Conservation (phyloP, 2,329 filamentous ascomycete species). For the Calonectria crousiana region DNA sequence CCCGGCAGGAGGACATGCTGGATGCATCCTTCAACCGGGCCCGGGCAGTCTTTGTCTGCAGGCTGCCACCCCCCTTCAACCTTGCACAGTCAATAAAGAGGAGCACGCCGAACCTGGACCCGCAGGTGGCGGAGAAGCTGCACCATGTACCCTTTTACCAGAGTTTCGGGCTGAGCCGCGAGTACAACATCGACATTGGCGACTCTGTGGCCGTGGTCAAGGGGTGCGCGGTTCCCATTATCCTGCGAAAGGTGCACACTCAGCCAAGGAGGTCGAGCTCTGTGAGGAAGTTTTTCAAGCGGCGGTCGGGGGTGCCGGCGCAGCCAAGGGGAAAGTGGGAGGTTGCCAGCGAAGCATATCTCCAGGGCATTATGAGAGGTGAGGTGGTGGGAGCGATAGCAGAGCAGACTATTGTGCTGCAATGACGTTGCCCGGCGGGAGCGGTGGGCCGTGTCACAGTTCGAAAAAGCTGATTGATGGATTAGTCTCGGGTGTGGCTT, state of each 20-base stretch:
- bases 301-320: background rate
- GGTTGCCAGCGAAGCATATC: constrained; percentile 3
- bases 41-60: background rate
- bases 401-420: background rate
- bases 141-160: background rate
- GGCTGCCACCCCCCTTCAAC: background rate
- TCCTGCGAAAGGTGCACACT: background rate
- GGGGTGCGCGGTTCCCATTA: background rate
- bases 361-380: background rate
- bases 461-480: background rate
- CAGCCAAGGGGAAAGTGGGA: background rate
- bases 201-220: background rate
- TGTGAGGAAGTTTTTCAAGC: background rate
- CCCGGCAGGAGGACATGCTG: background rate
- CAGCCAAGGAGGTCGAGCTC: background rate
- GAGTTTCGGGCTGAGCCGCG: background rate
- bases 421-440: background rate
- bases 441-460: background rate
- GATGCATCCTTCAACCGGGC: background rate
- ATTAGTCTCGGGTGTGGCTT: background rate
- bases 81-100: background rate
- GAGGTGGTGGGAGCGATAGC: constrained; percentile 3
- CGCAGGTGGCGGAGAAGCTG: background rate
- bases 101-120: background rate
- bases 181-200: background rate